Evolutionary conservation across 257 asterid species (phyloP).

Genomic region (Ilex aquifolium): DNA sequence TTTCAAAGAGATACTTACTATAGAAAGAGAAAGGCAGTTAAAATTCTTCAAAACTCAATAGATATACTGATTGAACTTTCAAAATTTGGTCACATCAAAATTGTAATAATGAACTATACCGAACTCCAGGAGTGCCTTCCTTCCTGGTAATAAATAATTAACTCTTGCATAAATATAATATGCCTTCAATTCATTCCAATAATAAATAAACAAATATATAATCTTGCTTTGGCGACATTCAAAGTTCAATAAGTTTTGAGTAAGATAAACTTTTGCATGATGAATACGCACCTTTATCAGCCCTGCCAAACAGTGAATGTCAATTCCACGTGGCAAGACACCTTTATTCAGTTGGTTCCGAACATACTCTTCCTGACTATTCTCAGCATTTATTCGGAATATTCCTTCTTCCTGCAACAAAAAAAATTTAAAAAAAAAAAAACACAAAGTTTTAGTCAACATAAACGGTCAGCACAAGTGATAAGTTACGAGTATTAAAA

Average conservation of each 20-base stretch:
- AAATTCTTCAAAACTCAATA: too few species aligned
- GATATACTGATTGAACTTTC: too few species aligned
- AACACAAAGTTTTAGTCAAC: neutral
- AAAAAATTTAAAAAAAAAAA: conserved; percentile 4
- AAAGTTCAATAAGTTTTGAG: neutral
- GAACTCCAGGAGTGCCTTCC: too few species aligned
- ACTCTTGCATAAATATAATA: too few species aligned
- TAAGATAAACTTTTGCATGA: neutral
- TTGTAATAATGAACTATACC: too few species aligned
- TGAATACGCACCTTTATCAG: conserved; percentile 53
- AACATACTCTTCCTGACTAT: conserved; percentile 60
- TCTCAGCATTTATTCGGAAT: conserved; percentile 73
- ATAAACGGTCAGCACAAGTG: neutral
- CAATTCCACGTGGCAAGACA: conserved; percentile 60
- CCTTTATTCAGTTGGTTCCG: conserved; percentile 63
- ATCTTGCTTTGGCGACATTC: too few species aligned
- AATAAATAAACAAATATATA: too few species aligned
- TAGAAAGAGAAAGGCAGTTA: too few species aligned
- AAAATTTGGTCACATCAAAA: too few species aligned
- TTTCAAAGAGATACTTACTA: neutral
- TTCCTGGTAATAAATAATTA: too few species aligned
- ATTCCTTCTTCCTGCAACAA: conserved; percentile 76
- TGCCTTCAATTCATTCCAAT: too few species aligned
- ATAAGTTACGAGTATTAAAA: neutral
- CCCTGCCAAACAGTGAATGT: conserved; percentile 85